Base-by-base conservation (phyloP, 2,329 filamentous ascomycete species). In the Aspergillus clavatus region DNA sequence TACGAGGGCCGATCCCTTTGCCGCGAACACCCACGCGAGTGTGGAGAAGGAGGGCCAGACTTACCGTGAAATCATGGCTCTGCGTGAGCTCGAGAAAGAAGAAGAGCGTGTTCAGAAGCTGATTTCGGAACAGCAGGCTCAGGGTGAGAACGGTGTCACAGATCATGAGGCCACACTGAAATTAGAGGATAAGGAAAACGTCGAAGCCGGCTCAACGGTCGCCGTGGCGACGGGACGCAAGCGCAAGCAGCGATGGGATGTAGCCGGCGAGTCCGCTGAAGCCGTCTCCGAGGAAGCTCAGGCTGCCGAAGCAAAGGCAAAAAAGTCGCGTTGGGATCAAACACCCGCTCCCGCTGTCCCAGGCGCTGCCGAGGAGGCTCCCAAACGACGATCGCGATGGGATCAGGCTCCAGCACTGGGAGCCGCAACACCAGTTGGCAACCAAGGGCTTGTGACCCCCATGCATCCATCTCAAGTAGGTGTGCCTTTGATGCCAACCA, bases 201-300 rank as follows among this genome's bases (percentile, higher is more conserved):
- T 75, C 35, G 86, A 90, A 42, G 77, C 80, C 49, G 84, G 83
- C 37, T 79, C 85, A 41, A 78, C 86, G 39, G 80, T 85, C 57
- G 75, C 78, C 52, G 79, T 77, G 38, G 70, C 77, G 7, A 73
- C 80, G 19, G 80, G 82, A 26, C 80, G 84, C 49, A 93, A 93
- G 77, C 82, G 90, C 61, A 96, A 95, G 78, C 89, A 94, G 76
- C 82, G 93, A 68, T 98, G 93, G 93, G 91, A 96, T 67, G 83
- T 90, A 16, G 75, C 83, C n/a, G 74, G 78, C 5, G 75, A 80
- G 29, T 69, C 73, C 5, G 70, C 74, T 5, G 75, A 80, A 28
- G 74, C 76, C 18, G 61, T 71, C 12, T 61, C 72, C 14, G 69
- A 75, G 38, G 61, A 73, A n/a, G 69, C 73, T n/a, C 63, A 74